phyloP scores from a whole-genome alignment of 129 eudicot genomes.

The Daucus carota region DH1_v3.0 NC_030381.2:41912001-41912500 shows the following conservation, averaged over 20 bases:
- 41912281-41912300: slow-evolving; percentile 1
- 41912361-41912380: not conserved
- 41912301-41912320: slow-evolving; percentile 6
- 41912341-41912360: slow-evolving; percentile 2
- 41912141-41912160: too few species aligned
- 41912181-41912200: too few species aligned
- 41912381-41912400: slow-evolving; percentile 6
- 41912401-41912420: slow-evolving; percentile 1
- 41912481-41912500: slow-evolving; percentile 2
- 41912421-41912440: slow-evolving; percentile 13
- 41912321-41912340: not conserved
- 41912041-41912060: too few species aligned
- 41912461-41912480: slow-evolving; percentile 9
- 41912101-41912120: too few species aligned
- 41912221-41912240: not conserved
- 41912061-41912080: too few species aligned
- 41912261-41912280: not conserved
- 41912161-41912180: too few species aligned
- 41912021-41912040: too few species aligned
- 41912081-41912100: too few species aligned
- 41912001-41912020: too few species aligned
- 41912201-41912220: too few species aligned
- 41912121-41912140: too few species aligned
- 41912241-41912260: not conserved
- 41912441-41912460: slow-evolving; percentile 15